Evolutionary conservation across 225 moss, liverwort and hornwort species (phyloP), one percentile per base, ranked within the genome.

Genomic region (Climacium dendroides): DNA sequence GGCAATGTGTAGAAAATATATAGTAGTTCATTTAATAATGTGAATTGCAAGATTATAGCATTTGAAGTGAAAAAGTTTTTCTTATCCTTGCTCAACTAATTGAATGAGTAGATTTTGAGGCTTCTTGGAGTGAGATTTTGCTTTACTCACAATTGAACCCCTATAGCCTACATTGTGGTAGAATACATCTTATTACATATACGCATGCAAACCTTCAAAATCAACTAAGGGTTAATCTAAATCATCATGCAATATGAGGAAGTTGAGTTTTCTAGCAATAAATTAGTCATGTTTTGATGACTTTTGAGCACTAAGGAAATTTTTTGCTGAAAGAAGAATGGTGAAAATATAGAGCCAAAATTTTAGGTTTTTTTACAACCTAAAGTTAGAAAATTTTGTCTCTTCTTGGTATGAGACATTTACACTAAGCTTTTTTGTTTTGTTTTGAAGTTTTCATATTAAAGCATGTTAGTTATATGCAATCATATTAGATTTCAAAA

Each of bases 141-240:
- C 1, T 32, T 19, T 15, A 30, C 12, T 48, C 0, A 19, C 19
- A 48, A 19, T 0, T 19, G 0, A 19, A 11, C 6, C 2, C 10
- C 7, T 30, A 10, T 0, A 17, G 0, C 48, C 72, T 32, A 48
- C 2, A 73, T 1, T 0, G 0, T 30, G 1, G 30, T 3, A 1
- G 6, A 48, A 2, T 12, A 19, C 30, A 74, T 32, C 7, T 74
- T 48, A 1, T 48, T 12, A 30, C 19, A 30, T 18, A 48, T 7
- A 48, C 0, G 2, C 3, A 48, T 74, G 4, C 4, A 48, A 48
- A 48, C 0, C 48, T 74, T 19, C 2, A 19, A 0, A 12, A 48
- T 3, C 19, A 30, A 48, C 18, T 15, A 15, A 26, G 5, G 15
- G 3, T 43, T 26, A 43, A 0, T 8, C 5, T 29, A 72, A 29